Conservation (phyloP, 176 grass and related monocot genomes). For the Pontederia paniculata region DNA sequence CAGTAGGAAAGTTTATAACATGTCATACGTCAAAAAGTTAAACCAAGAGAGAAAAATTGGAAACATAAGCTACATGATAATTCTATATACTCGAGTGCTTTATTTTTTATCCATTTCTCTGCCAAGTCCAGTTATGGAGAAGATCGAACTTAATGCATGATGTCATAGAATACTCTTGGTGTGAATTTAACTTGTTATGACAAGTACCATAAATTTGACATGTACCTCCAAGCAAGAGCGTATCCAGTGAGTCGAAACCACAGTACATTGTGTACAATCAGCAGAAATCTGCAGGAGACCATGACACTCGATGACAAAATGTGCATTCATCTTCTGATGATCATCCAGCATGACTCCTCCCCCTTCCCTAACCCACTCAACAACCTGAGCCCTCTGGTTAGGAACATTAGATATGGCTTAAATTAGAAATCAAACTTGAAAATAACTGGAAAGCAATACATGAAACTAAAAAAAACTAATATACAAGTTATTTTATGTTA, state of each 20-base stretch:
- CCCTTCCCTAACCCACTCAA: constrained; percentile 69
- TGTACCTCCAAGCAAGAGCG: constrained; percentile 73
- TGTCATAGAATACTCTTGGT: too few species aligned
- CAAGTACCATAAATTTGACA: constrained; percentile 3
- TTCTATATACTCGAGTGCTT: too few species aligned
- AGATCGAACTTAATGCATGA: too few species aligned
- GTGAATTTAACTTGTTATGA: constrained; percentile 1
- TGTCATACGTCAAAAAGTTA: too few species aligned
- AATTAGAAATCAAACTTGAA: constrained; percentile 2
- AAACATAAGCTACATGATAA: too few species aligned
- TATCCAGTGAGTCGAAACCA: constrained; percentile 92
- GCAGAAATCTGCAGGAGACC: constrained; percentile 26
- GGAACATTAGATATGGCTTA: constrained; percentile 26
- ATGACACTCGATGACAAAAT: constrained; percentile 71
- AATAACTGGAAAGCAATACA: too few species aligned
- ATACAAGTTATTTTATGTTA: too few species aligned
- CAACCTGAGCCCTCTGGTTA: constrained; percentile 63
- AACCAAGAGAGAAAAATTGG: too few species aligned
- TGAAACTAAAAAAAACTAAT: too few species aligned
- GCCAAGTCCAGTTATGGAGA: too few species aligned
- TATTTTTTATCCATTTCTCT: too few species aligned
- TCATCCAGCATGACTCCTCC: constrained; percentile 55
- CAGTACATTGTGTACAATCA: constrained; percentile 36
- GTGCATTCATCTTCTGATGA: constrained; percentile 28
- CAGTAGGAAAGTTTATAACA: too few species aligned